phyloP scores from a whole-genome alignment of 2,329 filamentous ascomycete species.

The Xylaria hypoxylon region DNA sequence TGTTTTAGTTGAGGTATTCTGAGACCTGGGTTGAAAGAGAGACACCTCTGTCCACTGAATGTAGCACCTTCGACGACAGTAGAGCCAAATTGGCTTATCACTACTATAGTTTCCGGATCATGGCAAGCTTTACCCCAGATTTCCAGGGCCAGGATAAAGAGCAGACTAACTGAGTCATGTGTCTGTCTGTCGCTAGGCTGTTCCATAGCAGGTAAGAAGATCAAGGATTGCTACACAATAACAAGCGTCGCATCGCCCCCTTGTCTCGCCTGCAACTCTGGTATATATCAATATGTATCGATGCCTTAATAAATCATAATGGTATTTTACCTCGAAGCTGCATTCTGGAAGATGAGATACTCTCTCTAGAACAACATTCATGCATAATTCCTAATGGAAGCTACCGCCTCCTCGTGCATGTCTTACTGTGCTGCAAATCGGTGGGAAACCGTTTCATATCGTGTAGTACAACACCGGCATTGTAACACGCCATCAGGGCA shows the following conservation, averaged over 20 bases:
- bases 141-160: neutral
- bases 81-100: neutral
- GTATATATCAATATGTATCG: neutral
- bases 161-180: neutral
- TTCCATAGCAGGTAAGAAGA: neutral
- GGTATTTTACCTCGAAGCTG: neutral
- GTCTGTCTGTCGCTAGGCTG: neutral
- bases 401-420: slow-evolving; percentile 7
- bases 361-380: neutral
- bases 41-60: slow-evolving; percentile 14
- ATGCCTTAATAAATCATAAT: neutral
- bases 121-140: neutral
- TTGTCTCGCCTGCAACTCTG: slow-evolving; percentile 7
- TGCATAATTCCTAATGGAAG: neutral
- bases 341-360: neutral
- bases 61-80: neutral
- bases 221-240: neutral
- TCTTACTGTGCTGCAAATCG: slow-evolving; percentile 27
- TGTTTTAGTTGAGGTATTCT: neutral
- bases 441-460: slow-evolving; percentile 1
- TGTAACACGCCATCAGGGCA: slow-evolving; percentile 7
- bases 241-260: neutral
- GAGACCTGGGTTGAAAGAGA: slow-evolving; percentile 1
- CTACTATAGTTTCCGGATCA: neutral
- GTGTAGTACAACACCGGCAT: slow-evolving; percentile 21